Conservation (phyloP, 2,329 filamentous ascomycete genomes). For the Mollisia scopiformis region DNA sequence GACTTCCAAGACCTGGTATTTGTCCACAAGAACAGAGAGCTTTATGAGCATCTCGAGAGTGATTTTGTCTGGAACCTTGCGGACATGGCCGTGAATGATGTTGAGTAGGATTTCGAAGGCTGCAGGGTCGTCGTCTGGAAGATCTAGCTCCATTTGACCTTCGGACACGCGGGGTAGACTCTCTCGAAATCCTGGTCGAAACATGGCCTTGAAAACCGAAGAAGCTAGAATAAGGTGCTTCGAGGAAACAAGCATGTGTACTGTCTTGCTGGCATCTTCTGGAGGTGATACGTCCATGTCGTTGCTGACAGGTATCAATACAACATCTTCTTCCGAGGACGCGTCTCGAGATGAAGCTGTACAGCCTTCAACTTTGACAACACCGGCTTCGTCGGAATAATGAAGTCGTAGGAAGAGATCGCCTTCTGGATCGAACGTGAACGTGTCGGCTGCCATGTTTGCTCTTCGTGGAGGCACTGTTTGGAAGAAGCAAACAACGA, state of each 20-base stretch:
- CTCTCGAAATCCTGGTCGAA: slow-evolving; percentile 26
- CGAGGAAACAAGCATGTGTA: slow-evolving; percentile 15
- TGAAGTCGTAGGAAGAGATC: slow-evolving; percentile 6
- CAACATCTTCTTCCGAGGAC: too few species aligned
- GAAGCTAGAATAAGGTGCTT: slow-evolving; percentile 27
- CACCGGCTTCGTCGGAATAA: background rate
- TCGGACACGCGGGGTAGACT: slow-evolving; percentile 1
- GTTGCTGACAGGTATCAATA: too few species aligned
- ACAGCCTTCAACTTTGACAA: background rate
- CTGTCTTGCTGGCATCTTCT: background rate
- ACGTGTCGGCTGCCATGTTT: background rate
- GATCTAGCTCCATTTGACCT: slow-evolving; percentile 29
- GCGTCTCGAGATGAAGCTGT: too few species aligned
- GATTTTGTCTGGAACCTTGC: slow-evolving; percentile 16
- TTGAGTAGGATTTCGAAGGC: slow-evolving; percentile 37
- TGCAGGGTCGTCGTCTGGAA: slow-evolving; percentile 36
- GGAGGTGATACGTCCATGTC: background rate
- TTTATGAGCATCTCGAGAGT: background rate
- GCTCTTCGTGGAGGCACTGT: too few species aligned
- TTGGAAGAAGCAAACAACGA: too few species aligned
- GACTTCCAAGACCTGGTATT: slow-evolving; percentile 29
- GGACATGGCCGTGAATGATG: slow-evolving; percentile 35
- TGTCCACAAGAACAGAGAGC: background rate
- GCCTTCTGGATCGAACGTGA: slow-evolving; percentile 9
- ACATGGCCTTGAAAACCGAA: slow-evolving; percentile 32